Evolutionary conservation across 208 protist genomes (phyloP), one percentile per base, ranked within the genome.

Genomic region (Wallacemonas sp.): DNA sequence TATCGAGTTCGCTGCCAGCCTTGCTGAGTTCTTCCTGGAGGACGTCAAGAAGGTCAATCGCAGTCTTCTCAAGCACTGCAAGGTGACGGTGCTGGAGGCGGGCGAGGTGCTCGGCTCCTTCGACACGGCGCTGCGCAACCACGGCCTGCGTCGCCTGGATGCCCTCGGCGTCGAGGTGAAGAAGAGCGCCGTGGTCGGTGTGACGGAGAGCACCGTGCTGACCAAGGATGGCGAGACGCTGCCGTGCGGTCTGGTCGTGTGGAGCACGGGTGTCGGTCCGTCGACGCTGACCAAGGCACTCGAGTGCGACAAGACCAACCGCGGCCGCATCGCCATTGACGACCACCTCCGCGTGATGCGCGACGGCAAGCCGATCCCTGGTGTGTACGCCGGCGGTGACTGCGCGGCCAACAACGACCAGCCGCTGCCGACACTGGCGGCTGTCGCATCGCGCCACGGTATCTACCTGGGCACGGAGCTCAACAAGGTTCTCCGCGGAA

Each of bases 11-110:
- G 86, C 85, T 62, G 86, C 82, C 46, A 92, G 89, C 64, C 74
- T 97, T 29, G 83, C 86, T 42, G 95, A 98, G 48, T 97, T 98
- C 65, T 78, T 98, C 68, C 77, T 74, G 3, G 69, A 92, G 54
- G 95, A 98, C 76, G 69, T 97, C 50, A 61, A 65, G 46, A 91
- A 88, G 52, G 65, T 91, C 42, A 87, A 87, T 67, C 84, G 65
- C 57, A 66, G 69, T 22, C 79, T 97, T 36, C 49, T 88, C 39
- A 48, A 82, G 31, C 70, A 91, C 75, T 92, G 87, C 71, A 86
- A 85, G 57, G 83, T 97, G 33, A 94, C 87, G 16, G 77, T 97
- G 28, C 76, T 97, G 33, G 92, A 97, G 77, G 92, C 92, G 2
- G 79, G 86, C 26, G 87, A 97, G 57, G 80, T 97, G 23, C 79